A percentile compares a stretch with the other conserved stretches of the same genome.
These are phyloP conservation scores for Didymella arachidicola DNA, from an alignment of 2,329 filamentous ascomycete species.

Conservation along the genomic window DNA sequence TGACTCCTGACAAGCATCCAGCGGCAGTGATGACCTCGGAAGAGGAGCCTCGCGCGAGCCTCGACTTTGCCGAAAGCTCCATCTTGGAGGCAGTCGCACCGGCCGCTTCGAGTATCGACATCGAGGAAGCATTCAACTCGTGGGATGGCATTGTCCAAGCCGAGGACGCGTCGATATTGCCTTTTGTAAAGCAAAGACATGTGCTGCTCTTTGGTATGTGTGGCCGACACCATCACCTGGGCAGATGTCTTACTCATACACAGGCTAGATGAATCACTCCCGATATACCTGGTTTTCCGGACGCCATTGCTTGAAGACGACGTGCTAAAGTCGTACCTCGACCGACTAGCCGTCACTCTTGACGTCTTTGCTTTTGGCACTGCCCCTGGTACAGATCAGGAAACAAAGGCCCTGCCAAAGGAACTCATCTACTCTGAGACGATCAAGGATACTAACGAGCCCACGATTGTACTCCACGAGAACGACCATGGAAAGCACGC, in stretches of 20 bases:
- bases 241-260: slow-evolving; percentile 60
- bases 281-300: slow-evolving; percentile 72
- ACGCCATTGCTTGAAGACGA: slow-evolving; percentile 67
- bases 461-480: slow-evolving; percentile 41
- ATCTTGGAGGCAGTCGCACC: slow-evolving; percentile 52
- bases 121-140: slow-evolving; percentile 51
- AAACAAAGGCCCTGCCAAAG: slow-evolving; percentile 50
- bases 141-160: slow-evolving; percentile 56
- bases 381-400: slow-evolving; percentile 54
- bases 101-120: slow-evolving; percentile 44
- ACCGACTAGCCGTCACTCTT: slow-evolving; percentile 69
- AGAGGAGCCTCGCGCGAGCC: slow-evolving; percentile 42
- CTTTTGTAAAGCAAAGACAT: slow-evolving; percentile 68
- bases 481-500: slow-evolving; percentile 35
- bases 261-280: slow-evolving; percentile 75
- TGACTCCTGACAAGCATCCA: slow-evolving; percentile 3
- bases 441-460: slow-evolving; percentile 45
- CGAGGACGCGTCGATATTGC: slow-evolving; percentile 57
- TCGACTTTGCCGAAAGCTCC: slow-evolving; percentile 51
- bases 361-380: slow-evolving; percentile 68
- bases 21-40: slow-evolving; percentile 14
- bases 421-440: slow-evolving; percentile 67
- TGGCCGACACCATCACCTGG: slow-evolving; percentile 45
- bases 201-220: slow-evolving; percentile 75
- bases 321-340: slow-evolving; percentile 65